Conservation (phyloP, 371 early-diverging fungal genomes). For the Nosema muscidifuracis region DNA sequence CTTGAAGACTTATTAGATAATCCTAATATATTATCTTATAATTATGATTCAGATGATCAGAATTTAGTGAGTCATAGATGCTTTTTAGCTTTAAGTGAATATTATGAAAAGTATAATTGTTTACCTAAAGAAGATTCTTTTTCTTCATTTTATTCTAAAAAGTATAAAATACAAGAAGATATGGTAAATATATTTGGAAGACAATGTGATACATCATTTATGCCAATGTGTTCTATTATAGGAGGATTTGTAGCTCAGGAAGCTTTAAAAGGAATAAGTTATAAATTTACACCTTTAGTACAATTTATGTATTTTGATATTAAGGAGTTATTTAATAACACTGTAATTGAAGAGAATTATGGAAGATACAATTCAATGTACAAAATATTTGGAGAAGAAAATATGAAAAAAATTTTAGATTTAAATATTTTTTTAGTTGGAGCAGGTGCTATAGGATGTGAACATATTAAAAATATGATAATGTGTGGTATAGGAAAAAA, state of each 20-base stretch:
- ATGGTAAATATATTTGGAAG: slow-evolving; percentile 25
- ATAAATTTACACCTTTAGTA: slow-evolving; percentile 85
- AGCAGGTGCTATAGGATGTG: slow-evolving; percentile 99
- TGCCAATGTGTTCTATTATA: slow-evolving; percentile 91
- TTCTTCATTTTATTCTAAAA: slow-evolving; percentile 20
- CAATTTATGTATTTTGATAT: slow-evolving; percentile 96
- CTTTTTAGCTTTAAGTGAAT: slow-evolving; percentile 39
- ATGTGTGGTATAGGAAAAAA: slow-evolving; percentile 89
- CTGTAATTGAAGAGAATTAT: neutral
- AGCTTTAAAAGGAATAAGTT: slow-evolving; percentile 83
- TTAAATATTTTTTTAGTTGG: slow-evolving; percentile 89
- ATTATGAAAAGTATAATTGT: neutral
- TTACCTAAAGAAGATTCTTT: slow-evolving; percentile 14
- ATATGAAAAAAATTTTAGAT: slow-evolving; percentile 77
- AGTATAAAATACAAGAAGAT: slow-evolving; percentile 15
- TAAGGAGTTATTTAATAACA: slow-evolving; percentile 73
- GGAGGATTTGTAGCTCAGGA: slow-evolving; percentile 98
- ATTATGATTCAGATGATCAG: slow-evolving; percentile 25
- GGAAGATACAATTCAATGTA: slow-evolving; percentile 80
- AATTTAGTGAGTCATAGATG: slow-evolving; percentile 34
- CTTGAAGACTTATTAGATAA: slow-evolving; percentile 32
- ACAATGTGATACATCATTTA: slow-evolving; percentile 60
- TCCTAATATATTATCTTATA: slow-evolving; percentile 26
- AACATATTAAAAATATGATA: slow-evolving; percentile 98
- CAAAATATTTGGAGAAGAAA: slow-evolving; percentile 82